Evolutionary conservation across 176 grass and related monocot genomes (phyloP).

Genomic region (Neostapfia colusana): DNA sequence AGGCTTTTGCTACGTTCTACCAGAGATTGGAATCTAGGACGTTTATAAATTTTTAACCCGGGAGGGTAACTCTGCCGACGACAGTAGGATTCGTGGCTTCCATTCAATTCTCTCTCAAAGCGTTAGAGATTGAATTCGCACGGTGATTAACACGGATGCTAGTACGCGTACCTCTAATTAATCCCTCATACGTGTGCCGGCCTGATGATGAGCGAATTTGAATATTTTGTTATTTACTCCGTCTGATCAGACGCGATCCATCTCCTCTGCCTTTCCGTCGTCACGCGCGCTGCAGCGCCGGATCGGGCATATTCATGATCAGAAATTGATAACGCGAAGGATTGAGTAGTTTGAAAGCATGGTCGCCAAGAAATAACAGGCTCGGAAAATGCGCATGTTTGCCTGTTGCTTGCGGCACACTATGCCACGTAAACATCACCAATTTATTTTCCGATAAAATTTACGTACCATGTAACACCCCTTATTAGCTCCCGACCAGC

Average conservation of each 20-base stretch:
- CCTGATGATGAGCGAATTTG: background rate
- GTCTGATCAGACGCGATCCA: background rate
- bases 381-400: too few species aligned
- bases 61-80: background rate
- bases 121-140: conserved; percentile 21
- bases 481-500: too few species aligned
- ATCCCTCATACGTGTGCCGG: background rate
- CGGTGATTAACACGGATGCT: background rate
- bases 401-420: too few species aligned
- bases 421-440: too few species aligned
- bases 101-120: conserved; percentile 8
- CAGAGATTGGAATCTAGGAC: background rate
- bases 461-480: too few species aligned
- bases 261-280: background rate
- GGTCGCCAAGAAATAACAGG: too few species aligned
- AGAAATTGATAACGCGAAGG: background rate
- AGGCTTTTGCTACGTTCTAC: background rate
- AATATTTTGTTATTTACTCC: conserved; percentile 10
- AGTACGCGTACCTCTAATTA: background rate
- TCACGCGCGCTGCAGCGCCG: background rate
- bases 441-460: too few species aligned
- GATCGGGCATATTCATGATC: too few species aligned
- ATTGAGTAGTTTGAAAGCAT: too few species aligned
- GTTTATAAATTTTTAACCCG: background rate
- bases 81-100: background rate